Conservation (phyloP, 306 rosid species). For the Vachellia pachyceras region DNA sequence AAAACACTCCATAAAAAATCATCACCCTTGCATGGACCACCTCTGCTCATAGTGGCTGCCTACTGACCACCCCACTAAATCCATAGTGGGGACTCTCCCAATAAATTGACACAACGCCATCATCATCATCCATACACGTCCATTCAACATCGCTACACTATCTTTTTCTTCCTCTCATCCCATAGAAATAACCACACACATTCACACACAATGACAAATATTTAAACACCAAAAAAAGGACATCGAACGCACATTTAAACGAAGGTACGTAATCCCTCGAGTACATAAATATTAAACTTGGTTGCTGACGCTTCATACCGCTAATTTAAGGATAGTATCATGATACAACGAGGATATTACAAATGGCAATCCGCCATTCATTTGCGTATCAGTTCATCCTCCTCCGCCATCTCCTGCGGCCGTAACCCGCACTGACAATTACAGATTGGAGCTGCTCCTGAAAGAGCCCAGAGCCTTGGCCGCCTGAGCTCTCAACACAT, state of each 20-base stretch:
- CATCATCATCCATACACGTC: constrained; percentile 28
- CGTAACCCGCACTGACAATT: background rate
- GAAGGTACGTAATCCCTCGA: constrained; percentile 18
- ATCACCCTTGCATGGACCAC: constrained; percentile 36
- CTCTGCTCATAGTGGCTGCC: background rate
- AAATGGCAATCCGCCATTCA: constrained; percentile 37
- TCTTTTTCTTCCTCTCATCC: background rate
- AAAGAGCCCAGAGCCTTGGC: constrained; percentile 55
- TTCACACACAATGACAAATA: constrained; percentile 13
- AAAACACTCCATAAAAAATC: background rate
- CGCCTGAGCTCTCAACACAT: constrained; percentile 51
- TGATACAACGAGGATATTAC: constrained; percentile 25
- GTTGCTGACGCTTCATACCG: background rate
- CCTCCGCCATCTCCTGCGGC: background rate
- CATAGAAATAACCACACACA: background rate
- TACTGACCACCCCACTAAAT: constrained; percentile 24
- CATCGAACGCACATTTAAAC: background rate
- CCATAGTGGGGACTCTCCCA: constrained; percentile 13
- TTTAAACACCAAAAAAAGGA: background rate
- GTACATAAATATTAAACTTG: constrained; percentile 19
- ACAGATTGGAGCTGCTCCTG: constrained; percentile 48
- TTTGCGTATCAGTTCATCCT: background rate
- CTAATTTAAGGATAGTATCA: background rate
- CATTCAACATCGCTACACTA: constrained; percentile 5
- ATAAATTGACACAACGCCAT: constrained; percentile 31